Percentiles rank a stretch among this genome's conserved stretches.
phyloP scores from a whole-genome alignment of 1,139 yeast genomes.

The Lodderomyces parapsilosis region DNA sequence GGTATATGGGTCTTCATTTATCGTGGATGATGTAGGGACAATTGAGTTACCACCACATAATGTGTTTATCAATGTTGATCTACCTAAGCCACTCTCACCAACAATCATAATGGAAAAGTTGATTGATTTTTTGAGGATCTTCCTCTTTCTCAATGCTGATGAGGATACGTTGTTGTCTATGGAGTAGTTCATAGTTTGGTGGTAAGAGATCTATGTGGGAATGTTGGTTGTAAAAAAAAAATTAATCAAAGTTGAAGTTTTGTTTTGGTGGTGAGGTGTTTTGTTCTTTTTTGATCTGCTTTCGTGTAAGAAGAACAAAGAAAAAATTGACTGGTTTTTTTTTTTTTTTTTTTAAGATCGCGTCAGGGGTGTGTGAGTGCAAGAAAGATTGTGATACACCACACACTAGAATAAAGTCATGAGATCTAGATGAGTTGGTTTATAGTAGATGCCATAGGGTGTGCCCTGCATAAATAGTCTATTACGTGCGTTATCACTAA shows the following conservation, averaged over 20 bases:
- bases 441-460: too few species aligned
- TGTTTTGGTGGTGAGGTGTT: too few species aligned
- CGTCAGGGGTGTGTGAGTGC: too few species aligned
- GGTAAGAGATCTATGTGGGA: not conserved
- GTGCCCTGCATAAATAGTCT: too few species aligned
- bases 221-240: not conserved
- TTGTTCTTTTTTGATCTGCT: too few species aligned
- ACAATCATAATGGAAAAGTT: constrained; percentile 57
- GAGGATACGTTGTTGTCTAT: constrained; percentile 20
- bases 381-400: too few species aligned
- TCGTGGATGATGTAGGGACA: constrained; percentile 43
- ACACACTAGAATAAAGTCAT: too few species aligned
- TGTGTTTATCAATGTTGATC: constrained; percentile 61
- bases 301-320: not conserved
- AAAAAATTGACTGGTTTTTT: not conserved
- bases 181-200: constrained; percentile 12
- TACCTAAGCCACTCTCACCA: constrained; percentile 62
- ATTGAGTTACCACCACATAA: constrained; percentile 79
- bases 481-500: too few species aligned
- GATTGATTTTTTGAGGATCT: constrained; percentile 55
- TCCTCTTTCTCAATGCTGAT: constrained; percentile 53
- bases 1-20: constrained; percentile 41
- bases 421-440: too few species aligned
- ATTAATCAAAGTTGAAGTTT: too few species aligned
- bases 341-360: too few species aligned